Percentiles rank a stretch among this genome's conserved stretches.
These are phyloP conservation scores for Stentor coeruleus DNA, from an alignment of 73 alveolate species.

Conservation along the genomic window DNA sequence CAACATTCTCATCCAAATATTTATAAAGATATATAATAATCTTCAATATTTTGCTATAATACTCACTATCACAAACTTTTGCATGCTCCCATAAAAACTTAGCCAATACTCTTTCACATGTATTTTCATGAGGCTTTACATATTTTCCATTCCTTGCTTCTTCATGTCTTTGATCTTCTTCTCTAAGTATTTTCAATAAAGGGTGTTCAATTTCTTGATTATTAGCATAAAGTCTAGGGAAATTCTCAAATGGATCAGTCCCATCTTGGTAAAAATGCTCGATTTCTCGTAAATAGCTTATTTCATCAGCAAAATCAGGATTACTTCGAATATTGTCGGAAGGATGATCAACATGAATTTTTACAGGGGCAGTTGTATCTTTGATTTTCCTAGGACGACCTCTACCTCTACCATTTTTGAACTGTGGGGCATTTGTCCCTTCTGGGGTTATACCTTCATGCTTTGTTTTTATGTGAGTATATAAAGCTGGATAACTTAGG, in stretches of 20 bases:
- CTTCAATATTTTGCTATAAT: not conserved
- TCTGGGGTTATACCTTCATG: slow-evolving; percentile 80
- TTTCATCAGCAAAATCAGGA: slow-evolving; percentile 28
- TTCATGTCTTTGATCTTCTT: not conserved
- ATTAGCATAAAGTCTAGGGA: slow-evolving; percentile 11
- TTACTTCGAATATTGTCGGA: slow-evolving; percentile 19
- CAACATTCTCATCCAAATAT: slow-evolving; percentile 4
- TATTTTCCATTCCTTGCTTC: slow-evolving; percentile 9
- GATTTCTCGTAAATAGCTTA: slow-evolving; percentile 1
- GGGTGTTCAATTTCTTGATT: slow-evolving; percentile 27
- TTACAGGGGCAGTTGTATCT: slow-evolving; percentile 24
- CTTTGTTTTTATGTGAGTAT: slow-evolving; percentile 96
- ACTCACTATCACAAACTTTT: not conserved
- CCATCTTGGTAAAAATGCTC: slow-evolving; percentile 26
- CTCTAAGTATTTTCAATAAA: not conserved
- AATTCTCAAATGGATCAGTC: slow-evolving; percentile 12
- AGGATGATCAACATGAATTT: not conserved
- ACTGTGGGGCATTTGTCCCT: slow-evolving; percentile 90
- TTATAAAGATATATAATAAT: not conserved
- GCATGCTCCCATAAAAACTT: slow-evolving; percentile 24
- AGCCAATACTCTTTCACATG: not conserved
- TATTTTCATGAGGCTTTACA: slow-evolving; percentile 6
- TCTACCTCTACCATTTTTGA: slow-evolving; percentile 88
- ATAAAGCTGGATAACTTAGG: slow-evolving; percentile 96
- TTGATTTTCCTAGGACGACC: slow-evolving; percentile 90